phyloP scores from a whole-genome alignment of 139 green algal genomes.

The Spirogloea muscicola region DNA sequence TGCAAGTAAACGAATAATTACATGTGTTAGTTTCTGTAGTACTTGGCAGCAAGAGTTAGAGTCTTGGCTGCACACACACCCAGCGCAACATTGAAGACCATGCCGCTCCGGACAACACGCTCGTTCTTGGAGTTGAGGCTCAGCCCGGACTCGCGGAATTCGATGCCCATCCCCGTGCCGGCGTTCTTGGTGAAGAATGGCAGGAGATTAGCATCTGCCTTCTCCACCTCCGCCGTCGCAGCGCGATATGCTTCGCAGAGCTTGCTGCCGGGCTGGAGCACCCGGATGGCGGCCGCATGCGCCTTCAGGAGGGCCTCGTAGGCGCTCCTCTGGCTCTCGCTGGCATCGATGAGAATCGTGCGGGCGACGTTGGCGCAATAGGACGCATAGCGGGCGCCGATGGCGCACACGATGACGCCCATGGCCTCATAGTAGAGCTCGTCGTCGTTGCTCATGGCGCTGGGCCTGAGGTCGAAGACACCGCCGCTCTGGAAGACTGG shows the following conservation, averaged over 20 bases:
- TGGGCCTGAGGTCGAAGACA: conserved; percentile 63
- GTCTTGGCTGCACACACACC: no score
- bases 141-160: conserved; percentile 46
- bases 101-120: conserved; percentile 49
- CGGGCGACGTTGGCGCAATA: conserved; percentile 90
- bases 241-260: conserved; percentile 37
- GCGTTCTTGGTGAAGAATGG: conserved; percentile 75
- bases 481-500: conserved; percentile 70
- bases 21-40: no score
- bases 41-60: no score
- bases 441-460: conserved; percentile 55
- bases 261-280: conserved; percentile 56
- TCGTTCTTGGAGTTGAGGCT: conserved; percentile 59
- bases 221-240: conserved; percentile 43
- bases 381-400: conserved; percentile 74
- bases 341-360: conserved; percentile 87
- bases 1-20: no score
- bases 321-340: conserved; percentile 64
- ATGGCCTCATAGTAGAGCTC: conserved; percentile 57
- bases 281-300: conserved; percentile 68
- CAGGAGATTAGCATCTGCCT: conserved; percentile 60
- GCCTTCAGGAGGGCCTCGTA: conserved; percentile 56
- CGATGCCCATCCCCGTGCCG: conserved; percentile 79
- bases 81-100: conserved; percentile 69
- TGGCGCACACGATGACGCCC: conserved; percentile 63